Evolutionary conservation across 768 basidiomycete genomes (phyloP), one percentile per base, ranked within the genome.

Genomic region (Udeniomyces megalosporus): DNA sequence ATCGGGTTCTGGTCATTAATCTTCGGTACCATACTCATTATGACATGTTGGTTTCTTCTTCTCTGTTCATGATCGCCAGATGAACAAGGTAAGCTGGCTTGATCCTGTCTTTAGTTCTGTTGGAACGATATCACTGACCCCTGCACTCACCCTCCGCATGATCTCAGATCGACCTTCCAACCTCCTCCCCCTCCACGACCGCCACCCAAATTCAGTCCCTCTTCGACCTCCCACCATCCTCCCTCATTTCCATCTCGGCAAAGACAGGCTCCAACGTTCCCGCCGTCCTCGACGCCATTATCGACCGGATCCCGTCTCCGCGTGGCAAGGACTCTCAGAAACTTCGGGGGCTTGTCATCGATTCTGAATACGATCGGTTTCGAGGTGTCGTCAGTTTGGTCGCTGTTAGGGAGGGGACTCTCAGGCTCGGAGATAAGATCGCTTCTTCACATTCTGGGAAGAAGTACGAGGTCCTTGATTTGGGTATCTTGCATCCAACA

Each of bases 361-460:
- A 99, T 72, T 92, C 90, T 11, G 81, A 85, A 88, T 96, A 92
- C 72, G 95, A 99, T 72, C 81, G 85, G 66, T 99, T 90, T 74
- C 82, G 92, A 61, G 95, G 95, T 11, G 95, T 97, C 24, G 91
- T 99, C 52, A 93, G 89, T 1, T 76, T 97, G 32, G 80, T 97
- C 38, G 86, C 81, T 67, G 74, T 99, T 22, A 83, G 86, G 68
- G 79, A 81, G 59, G 95, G 95, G 1, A 74, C 83, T 20, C 75
- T 63, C 54, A 88, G 93, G 93, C 34, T n/a, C n/a, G n/a, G n/a
- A n/a, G 93, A 97, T 74, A 90, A 84, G 71, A 87, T 97, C 67
- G 79, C 78, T 11, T 93, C 89, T 31, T 84, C 81, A 62, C 81
- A 87, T 71, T 87, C 89, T 24, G 80, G 83, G 53, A 91, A 88